Evolutionary conservation across 2,329 filamentous ascomycete species (phyloP), one percentile per base, ranked within the genome.

Genomic region (Fusarium albosuccineum): DNA sequence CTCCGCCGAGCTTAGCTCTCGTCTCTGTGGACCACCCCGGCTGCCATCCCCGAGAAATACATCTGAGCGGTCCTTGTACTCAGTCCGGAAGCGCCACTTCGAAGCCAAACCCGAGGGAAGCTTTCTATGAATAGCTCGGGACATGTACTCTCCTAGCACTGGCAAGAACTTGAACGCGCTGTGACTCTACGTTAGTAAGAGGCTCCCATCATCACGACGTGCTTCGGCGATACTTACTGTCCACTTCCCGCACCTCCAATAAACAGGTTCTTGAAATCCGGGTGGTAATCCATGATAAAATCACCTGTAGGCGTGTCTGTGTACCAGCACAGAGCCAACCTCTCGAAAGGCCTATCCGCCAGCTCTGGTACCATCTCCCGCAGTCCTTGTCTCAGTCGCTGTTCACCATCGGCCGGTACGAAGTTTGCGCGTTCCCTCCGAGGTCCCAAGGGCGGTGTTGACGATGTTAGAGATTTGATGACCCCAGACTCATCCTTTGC

Each of bases 241-340:
- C 67, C 67, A 34, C 67, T 70, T 36, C 67, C 67, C 2, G 60
- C 67, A 9, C 63, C 67, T 2, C 62, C 64, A 3, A 70, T 26
- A 6, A 70, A 70, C 0, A 70, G 49, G 7, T 70, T 70, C 42
- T 62, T 62, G 6, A 65, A 70, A n/a, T 70, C 67, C 0, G 67
- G 67, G 5, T 70, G 67, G 27, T 65, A 70, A 9, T 70, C 67
- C 63, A 70, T 67, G 13, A 70, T 70, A n/a, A 70, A 70, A 39
- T 70, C 67, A 11, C 67, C 63, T 1, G 60, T 67, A 6, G 67
- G 67, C 9, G 67, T 70, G 49, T 70, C 67, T 1, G 67, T 70
- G 10, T 70, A 70, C 67, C 67, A 70, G 5, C 67, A 70, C 1
- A 71, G 33, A 2, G 60, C 66, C 5, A 55, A 45, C 6, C 60